phyloP scores from a whole-genome alignment of 139 green algal species.

The Chlamydomonas sp. region DNA sequence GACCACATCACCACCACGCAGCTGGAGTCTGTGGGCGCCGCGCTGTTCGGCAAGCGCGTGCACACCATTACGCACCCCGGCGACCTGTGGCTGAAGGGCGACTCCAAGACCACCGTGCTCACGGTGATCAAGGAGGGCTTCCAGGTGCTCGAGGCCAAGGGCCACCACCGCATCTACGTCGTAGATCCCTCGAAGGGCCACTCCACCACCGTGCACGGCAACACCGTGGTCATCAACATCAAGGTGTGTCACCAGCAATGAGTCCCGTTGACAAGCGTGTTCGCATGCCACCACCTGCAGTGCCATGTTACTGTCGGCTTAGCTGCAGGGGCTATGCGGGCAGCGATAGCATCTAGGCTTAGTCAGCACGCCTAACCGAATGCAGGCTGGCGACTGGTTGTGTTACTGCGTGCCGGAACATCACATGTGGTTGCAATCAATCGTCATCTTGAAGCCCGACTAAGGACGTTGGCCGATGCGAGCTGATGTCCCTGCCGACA shows the following conservation, averaged over 20 bases:
- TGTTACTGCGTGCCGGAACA: no score
- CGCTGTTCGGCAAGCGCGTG: slow-evolving; percentile 22
- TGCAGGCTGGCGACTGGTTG: no score
- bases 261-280: no score
- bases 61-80: slow-evolving; percentile 30
- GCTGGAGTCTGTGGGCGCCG: slow-evolving; percentile 22
- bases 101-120: slow-evolving; percentile 48
- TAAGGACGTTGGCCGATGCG: no score
- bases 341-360: no score
- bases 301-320: no score
- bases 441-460: no score
- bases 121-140: slow-evolving; percentile 50
- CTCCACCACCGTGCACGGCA: slow-evolving; percentile 5
- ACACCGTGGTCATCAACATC: slow-evolving; percentile 49
- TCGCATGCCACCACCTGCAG: no score
- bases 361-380: no score
- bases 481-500: no score
- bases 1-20: slow-evolving; percentile 4
- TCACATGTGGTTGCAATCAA: no score
- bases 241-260: slow-evolving; percentile 6
- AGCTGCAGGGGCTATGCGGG: no score
- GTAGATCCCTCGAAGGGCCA: slow-evolving; percentile 44
- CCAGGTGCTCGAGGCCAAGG: slow-evolving; percentile 49
- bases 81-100: slow-evolving; percentile 50
- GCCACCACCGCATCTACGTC: slow-evolving; percentile 62